Base-by-base conservation (phyloP, 2,329 filamentous ascomycete species). In the Sordariomycetes sp. region DNA sequence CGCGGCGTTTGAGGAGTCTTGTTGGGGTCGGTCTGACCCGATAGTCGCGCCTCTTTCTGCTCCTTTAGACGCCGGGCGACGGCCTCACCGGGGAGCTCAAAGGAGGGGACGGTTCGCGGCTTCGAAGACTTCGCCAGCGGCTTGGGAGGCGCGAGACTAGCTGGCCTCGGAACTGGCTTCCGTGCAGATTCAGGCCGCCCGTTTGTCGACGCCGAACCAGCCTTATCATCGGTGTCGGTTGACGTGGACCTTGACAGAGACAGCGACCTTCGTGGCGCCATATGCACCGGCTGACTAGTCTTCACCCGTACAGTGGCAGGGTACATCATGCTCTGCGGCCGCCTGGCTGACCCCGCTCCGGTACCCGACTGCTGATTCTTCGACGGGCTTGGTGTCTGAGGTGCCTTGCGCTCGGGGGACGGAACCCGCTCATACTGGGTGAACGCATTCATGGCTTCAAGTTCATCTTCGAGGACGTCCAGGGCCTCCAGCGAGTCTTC, bases 401-500 rank as follows among this genome's bases (percentile, higher is more conserved):
- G 39, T 51, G 39, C 24, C 25, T 60, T 52, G 34, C 61, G 62
- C 17, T 65, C 64, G 2, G 66, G 62, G 1, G 70, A 69, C 3
- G 65, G 60, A 12, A 72, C 64, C 7, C 64, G 67, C 20, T 66
- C 63, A 12, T 72, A 59, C 1, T 64, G 67, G 0, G 75, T 65
- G 12, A 74, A 67, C n/a, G 68, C 68, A 57, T 67, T 63, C 36
- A 82, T 70, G 1, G 74, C 78, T 61, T 85, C 81, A 10, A 85
- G 71, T 54, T 83, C 74, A 35, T 85, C 82, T 61, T 85, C 81
- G 17, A 85, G 71, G 59, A 74, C 72, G 63, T 85, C 82, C 22
- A 85, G 70, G 60, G 80, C 81, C 64, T 83, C 81, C 10, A 85
- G 69, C 1, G 81, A 84, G 64, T 85, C 82, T 64, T 85, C 82